Evolutionary conservation across 352 stramenopile species (phyloP), one percentile per base, ranked within the genome.

Genomic region (Globisporangium heterothallicum): DNA sequence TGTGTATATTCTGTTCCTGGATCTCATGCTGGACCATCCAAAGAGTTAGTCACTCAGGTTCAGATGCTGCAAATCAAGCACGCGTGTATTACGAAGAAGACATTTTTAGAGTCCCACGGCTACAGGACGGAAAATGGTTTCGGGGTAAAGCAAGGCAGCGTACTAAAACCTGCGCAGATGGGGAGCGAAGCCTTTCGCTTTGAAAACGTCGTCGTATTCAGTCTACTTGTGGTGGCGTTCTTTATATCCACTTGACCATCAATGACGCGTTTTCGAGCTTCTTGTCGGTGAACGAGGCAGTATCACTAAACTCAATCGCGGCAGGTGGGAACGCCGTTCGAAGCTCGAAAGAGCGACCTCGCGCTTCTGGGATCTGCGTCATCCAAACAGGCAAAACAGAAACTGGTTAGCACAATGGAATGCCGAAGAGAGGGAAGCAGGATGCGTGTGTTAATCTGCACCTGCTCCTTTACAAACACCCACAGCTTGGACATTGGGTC

Each of bases 221-320:
- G 30, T 36, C 29, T 34, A 6, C 29, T 34, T 6, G 10, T 34
- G 6, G 29, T 34, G 29, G 29, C 27, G 26, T 6, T 7, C 18
- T 35, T 63, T 42, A 74, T 8, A 58, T 44, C 83, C 83, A 93
- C 42, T 90, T 78, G 58, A 93, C 66, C 65, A 87, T 84, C 35
- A 93, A 63, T 48, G 78, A 84, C 36, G 79, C 78, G 53, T 90
- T 90, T 44, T 79, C 76, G 9, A 93, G 70, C 38, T 87, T 74
- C 22, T 76, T 64, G 32, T 88, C 78, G 34, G 70, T 66, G 38
- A 93, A 73, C 16, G 74, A 74, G 13, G 69, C 53, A 0, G 70
- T 66, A 6, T 88, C 76, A 36, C 70, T 74, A 46, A 76, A 76
- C 7, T 60, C 61, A 24, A 93, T 59, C 3, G 65, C 64, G 19